Base-by-base conservation (phyloP, 1,284 basidiomycete genomes). In the Ceratobasidium sp. region DNA sequence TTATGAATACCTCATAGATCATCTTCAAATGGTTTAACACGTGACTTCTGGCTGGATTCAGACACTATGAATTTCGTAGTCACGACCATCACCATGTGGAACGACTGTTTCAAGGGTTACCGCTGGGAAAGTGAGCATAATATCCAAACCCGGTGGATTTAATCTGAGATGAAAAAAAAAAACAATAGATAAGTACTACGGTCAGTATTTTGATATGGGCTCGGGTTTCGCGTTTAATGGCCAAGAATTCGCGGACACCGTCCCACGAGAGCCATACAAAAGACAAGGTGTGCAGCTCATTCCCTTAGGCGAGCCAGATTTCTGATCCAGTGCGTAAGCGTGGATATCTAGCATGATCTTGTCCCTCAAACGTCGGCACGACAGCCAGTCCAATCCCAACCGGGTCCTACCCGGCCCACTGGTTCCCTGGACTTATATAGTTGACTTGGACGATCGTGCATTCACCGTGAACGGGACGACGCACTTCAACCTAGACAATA, bases 401-500 rank as follows among this genome's bases (percentile, higher is more conserved):
- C 33, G 56, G 56, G 33, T 59, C 15, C 2, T 59, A 59, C 3
- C 56, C 27, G 27, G 19, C 15, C 15, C 11, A n/a, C n/a, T n/a
- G 59, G 1, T 19, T 11, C 56, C 44, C 1, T 62, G 59, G 59
- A 45, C n/a, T 36, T 62, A 62, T n/a, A n/a, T 62, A 15, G 22
- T 62, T 14, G 59, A 62, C 59, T 24, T 62, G 19, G 59, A 44
- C 59, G 11, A 45, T 22, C 41, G 36, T 6, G 41, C 17, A 8
- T 62, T 62, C 24, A 45, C 36, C 15, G n/a, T 62, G 7, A 45
- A 62, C 41, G 41, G 59, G 0, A 31, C n/a, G 1, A 1, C 31
- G 1, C 41, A 74, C 45, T 50, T 74, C 27, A 59, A 59, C 15
- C 27, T 59, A 8, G 29, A 36, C 33, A 59, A 59, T n/a, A 59